These are phyloP conservation scores for Globisporangium acanthophoron DNA, from an alignment of 352 stramenopile genomes.

Conservation along the genomic window DNA sequence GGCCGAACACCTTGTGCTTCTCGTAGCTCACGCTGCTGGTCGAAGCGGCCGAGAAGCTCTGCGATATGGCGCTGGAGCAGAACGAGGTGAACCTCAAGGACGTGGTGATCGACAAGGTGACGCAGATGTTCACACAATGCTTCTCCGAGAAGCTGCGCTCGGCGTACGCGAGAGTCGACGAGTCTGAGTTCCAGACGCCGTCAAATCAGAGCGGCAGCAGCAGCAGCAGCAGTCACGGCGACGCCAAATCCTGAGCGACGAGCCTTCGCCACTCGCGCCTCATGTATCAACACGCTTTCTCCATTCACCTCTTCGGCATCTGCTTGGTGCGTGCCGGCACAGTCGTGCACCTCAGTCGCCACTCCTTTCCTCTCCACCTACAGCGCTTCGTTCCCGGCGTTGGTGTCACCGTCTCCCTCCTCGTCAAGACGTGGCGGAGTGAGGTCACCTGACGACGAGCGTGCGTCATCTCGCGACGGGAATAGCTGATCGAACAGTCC, in stretches of 20 bases:
- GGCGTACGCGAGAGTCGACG: conserved; percentile 61
- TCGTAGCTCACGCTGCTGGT: conserved; percentile 44
- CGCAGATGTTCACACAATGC: conserved; percentile 65
- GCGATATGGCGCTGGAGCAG: conserved; percentile 69
- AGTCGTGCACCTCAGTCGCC: too few species aligned
- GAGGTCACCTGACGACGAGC: conserved; percentile 16
- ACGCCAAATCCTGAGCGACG: background rate
- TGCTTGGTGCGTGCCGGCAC: background rate
- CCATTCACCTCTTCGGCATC: background rate
- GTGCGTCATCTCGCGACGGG: conserved; percentile 33
- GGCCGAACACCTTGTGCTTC: conserved; percentile 2
- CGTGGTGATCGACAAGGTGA: conserved; percentile 57
- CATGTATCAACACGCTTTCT: background rate
- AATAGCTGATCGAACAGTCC: conserved; percentile 55
- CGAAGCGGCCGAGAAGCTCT: conserved; percentile 64
- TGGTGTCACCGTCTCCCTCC: conserved; percentile 4
- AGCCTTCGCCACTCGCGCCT: background rate
- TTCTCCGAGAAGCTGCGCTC: conserved; percentile 63
- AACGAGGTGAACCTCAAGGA: conserved; percentile 72
- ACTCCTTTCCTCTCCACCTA: background rate
- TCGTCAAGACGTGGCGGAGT: conserved; percentile 11
- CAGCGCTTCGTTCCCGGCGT: conserved; percentile 3
- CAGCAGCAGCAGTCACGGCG: background rate
- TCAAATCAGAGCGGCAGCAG: conserved; percentile 25
- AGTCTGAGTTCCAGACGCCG: conserved; percentile 25